Conservation (phyloP, 2,329 filamentous ascomycete genomes). For the Fusarium anthophilum region DNA sequence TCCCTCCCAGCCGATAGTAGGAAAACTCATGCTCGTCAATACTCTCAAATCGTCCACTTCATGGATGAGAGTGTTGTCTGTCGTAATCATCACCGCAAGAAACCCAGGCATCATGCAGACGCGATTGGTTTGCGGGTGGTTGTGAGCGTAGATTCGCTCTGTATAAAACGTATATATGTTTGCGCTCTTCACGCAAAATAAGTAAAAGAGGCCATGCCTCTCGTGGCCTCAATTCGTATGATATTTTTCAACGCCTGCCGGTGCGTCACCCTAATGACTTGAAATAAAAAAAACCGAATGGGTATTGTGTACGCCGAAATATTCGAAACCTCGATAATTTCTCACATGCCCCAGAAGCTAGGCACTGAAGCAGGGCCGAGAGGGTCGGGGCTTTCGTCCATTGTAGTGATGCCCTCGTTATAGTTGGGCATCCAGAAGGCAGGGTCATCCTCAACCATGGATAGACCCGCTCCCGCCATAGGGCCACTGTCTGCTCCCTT, state of each 20-base stretch:
- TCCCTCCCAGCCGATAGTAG: conserved; percentile 14
- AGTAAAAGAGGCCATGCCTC: conserved; percentile 32
- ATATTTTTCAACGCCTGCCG: conserved; percentile 42
- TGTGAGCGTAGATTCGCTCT: conserved; percentile 34
- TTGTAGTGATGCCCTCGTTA: conserved; percentile 48
- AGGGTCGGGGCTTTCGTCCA: conserved; percentile 50
- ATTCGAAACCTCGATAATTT: conserved; percentile 30
- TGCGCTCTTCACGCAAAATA: conserved; percentile 36
- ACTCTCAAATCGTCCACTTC: conserved; percentile 27
- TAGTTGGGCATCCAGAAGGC: conserved; percentile 61
- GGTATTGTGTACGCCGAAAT: conserved; percentile 47
- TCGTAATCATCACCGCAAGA: conserved; percentile 39
- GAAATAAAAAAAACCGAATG: conserved; percentile 42
- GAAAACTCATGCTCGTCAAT: conserved; percentile 24
- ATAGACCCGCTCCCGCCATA: conserved; percentile 54
- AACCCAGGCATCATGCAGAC: neutral
- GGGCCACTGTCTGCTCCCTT: conserved; percentile 55
- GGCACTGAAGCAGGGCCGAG: conserved; percentile 45
- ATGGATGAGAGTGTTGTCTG: conserved; percentile 36
- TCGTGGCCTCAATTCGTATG: conserved; percentile 31
- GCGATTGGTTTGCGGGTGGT: conserved; percentile 4
- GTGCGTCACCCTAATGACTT: conserved; percentile 37
- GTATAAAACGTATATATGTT: conserved; percentile 42
- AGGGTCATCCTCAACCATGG: conserved; percentile 62
- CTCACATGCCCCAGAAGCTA: conserved; percentile 51